phyloP scores from a whole-genome alignment of 1,284 basidiomycete genomes.

The Dichomitus squalens region DNA sequence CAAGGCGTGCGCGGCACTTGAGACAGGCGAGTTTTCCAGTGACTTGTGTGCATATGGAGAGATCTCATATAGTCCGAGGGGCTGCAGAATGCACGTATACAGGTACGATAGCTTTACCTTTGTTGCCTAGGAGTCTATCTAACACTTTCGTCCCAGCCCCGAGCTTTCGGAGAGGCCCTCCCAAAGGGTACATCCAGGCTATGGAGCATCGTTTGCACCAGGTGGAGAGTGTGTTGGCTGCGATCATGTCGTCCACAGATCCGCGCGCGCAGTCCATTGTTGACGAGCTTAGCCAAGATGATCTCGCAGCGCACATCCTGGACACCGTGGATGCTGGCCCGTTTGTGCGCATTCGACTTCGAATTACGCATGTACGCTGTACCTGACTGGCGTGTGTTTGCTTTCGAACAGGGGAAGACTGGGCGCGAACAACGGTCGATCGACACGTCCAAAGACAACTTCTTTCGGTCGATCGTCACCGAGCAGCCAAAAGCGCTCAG shows the following conservation, averaged over 20 bases:
- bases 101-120: constrained; percentile 42
- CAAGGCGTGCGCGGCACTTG: constrained; percentile 67
- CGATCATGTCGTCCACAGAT: constrained; percentile 64
- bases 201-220: constrained; percentile 88
- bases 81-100: constrained; percentile 73
- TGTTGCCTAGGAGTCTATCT: background rate
- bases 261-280: constrained; percentile 68
- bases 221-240: constrained; percentile 84
- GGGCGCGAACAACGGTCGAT: constrained; percentile 54
- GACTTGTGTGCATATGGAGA: too few species aligned
- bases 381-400: background rate
- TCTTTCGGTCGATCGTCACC: constrained; percentile 72
- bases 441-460: constrained; percentile 62
- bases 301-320: constrained; percentile 71
- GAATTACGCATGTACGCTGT: background rate
- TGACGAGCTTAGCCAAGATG: constrained; percentile 68
- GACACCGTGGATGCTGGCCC: constrained; percentile 74
- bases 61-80: background rate
- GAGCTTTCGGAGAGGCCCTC: constrained; percentile 80
- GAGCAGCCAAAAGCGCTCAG: constrained; percentile 47
- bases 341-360: constrained; percentile 51
- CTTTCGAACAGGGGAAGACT: constrained; percentile 56
- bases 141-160: constrained; percentile 50
- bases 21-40: constrained; percentile 51
- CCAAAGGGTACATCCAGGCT: constrained; percentile 88